These are phyloP conservation scores for Malassezia restricta DNA, from an alignment of 1,284 basidiomycete genomes.

Conservation along the genomic window DNA sequence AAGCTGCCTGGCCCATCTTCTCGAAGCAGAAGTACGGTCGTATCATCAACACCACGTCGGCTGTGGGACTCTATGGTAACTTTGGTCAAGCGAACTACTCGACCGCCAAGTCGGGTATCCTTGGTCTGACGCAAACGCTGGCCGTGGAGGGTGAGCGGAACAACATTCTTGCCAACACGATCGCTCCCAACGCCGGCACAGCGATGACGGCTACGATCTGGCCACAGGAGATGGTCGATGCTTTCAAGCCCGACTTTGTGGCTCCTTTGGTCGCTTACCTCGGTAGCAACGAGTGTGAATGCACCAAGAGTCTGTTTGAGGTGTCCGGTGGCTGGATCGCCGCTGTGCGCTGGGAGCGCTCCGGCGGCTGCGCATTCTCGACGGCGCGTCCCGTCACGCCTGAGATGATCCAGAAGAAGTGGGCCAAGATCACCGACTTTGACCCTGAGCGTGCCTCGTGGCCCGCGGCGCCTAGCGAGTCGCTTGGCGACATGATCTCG, in stretches of 20 bases:
- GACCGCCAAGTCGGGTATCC: constrained; percentile 81
- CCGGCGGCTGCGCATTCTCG: constrained; percentile 56
- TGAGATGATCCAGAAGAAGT: constrained; percentile 38
- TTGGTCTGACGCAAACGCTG: constrained; percentile 76
- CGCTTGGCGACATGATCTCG: constrained; percentile 37
- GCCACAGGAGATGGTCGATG: constrained; percentile 83
- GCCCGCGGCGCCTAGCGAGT: constrained; percentile 35
- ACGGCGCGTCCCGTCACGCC: constrained; percentile 33
- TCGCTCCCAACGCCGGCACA: constrained; percentile 72
- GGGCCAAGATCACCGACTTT: constrained; percentile 38
- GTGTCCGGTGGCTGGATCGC: constrained; percentile 85
- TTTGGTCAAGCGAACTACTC: constrained; percentile 73
- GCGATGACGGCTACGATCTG: constrained; percentile 50
- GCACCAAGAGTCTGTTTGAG: constrained; percentile 71
- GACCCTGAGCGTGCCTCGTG: constrained; percentile 41
- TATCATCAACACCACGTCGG: constrained; percentile 84
- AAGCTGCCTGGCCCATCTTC: constrained; percentile 94
- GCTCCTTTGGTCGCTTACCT: constrained; percentile 85
- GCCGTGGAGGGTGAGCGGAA: constrained; percentile 87
- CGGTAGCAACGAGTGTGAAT: constrained; percentile 63
- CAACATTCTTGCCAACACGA: constrained; percentile 71
- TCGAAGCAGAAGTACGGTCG: constrained; percentile 93
- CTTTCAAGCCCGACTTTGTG: constrained; percentile 88
- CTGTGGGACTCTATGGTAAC: constrained; percentile 83
- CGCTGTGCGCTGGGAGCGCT: constrained; percentile 82